These are phyloP conservation scores for Zymoseptoria passerinii DNA, from an alignment of 2,329 filamentous ascomycete genomes.

Conservation along the genomic window DNA sequence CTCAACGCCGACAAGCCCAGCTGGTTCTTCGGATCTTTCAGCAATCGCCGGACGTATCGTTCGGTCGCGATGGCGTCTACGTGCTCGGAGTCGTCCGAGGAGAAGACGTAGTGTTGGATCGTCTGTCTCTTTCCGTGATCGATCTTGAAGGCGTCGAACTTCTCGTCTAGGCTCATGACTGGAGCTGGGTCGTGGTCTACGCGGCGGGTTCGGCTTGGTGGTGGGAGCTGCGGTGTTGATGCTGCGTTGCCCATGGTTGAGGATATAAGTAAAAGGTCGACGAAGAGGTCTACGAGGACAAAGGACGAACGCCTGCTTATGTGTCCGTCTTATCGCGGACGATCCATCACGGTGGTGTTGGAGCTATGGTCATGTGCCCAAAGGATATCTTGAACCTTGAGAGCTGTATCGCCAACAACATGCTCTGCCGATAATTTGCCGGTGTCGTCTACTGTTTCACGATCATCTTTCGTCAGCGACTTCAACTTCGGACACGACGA, in stretches of 20 bases:
- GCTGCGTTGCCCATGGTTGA: constrained; percentile 20
- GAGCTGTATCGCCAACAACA: not conserved
- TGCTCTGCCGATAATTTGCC: not conserved
- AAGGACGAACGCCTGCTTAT: not conserved
- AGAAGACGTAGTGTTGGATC: constrained; percentile 12
- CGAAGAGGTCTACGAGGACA: not conserved
- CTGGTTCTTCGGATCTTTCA: constrained; percentile 45
- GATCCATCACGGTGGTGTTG: not conserved
- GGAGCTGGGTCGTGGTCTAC: constrained; percentile 12
- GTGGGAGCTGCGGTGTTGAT: constrained; percentile 14
- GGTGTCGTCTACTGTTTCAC: not conserved
- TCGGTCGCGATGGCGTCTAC: constrained; percentile 25
- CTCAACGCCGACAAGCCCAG: constrained; percentile 68
- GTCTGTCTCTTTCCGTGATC: constrained; percentile 14
- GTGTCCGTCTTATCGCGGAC: not conserved
- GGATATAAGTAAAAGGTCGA: not conserved
- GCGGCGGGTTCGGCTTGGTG: constrained; percentile 8
- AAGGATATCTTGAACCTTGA: not conserved
- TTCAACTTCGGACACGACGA: not conserved
- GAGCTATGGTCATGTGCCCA: not conserved
- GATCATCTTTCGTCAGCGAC: not conserved
- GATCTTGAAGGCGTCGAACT: constrained; percentile 28
- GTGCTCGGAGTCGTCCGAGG: constrained; percentile 18
- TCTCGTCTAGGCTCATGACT: constrained; percentile 24
- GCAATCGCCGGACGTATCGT: constrained; percentile 26